A percentile compares a stretch with the other conserved stretches of the same genome.
These are phyloP conservation scores for Eimeria brunetti DNA, from an alignment of 169 alveolate species.

Conservation along the genomic window DNA sequence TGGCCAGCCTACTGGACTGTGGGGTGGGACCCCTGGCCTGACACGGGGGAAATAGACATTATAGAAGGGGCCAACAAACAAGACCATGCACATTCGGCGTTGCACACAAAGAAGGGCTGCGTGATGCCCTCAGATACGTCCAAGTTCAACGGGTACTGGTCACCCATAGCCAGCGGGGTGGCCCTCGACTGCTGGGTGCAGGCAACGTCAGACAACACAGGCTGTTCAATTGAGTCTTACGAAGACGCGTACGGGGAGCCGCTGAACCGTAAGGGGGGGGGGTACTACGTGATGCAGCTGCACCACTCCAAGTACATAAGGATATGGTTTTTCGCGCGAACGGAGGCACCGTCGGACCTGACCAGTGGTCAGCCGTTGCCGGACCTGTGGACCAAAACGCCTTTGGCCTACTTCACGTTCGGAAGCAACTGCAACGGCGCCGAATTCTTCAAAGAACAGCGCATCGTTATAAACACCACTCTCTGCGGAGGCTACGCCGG, in stretches of 20 bases:
- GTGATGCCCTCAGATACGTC: conserved; percentile 20
- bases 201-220: conserved; percentile 51
- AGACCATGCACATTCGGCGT: neutral
- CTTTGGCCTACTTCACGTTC: conserved; percentile 50
- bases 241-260: conserved; percentile 70
- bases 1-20: conserved; percentile 75
- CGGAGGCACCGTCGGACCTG: conserved; percentile 67
- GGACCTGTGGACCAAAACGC: conserved; percentile 41
- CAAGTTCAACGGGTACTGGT: conserved; percentile 44
- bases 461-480: conserved; percentile 43
- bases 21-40: conserved; percentile 78
- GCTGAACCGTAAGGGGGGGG: conserved; percentile 54
- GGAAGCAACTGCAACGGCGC: conserved; percentile 31
- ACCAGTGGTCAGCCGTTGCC: conserved; percentile 45
- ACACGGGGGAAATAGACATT: conserved; percentile 64
- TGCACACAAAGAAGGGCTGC: conserved; percentile 64
- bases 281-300: conserved; percentile 63
- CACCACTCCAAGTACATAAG: conserved; percentile 40
- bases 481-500: conserved; percentile 73
- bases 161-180: neutral
- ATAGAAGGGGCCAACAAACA: conserved; percentile 61
- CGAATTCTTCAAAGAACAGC: conserved; percentile 21
- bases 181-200: conserved; percentile 55
- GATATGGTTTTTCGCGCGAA: conserved; percentile 43
- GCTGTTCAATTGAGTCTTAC: conserved; percentile 55